These are phyloP conservation scores for Annulohypoxylon moriforme DNA, from an alignment of 495 filamentous ascomycete species.

Conservation along the genomic window DNA sequence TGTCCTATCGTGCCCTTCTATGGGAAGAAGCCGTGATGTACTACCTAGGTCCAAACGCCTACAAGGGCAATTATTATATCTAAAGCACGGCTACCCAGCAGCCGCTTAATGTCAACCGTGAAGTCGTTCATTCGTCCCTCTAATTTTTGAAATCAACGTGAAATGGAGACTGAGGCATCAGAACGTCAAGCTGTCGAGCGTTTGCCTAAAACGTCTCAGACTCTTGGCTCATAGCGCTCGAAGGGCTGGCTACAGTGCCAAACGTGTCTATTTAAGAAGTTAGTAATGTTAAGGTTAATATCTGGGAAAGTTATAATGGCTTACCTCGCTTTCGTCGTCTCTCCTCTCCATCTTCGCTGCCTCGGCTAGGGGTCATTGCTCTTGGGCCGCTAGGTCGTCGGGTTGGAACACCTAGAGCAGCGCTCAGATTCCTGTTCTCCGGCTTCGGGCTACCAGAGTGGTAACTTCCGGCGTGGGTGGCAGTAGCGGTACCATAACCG, in stretches of 20 bases:
- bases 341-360: slow-evolving; percentile 54
- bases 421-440: slow-evolving; percentile 62
- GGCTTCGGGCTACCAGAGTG: slow-evolving; percentile 53
- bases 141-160: slow-evolving; percentile 40
- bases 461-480: slow-evolving; percentile 58
- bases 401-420: slow-evolving; percentile 54
- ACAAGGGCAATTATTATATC: slow-evolving; percentile 41
- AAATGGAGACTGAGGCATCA: slow-evolving; percentile 44
- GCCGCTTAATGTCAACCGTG: slow-evolving; percentile 33
- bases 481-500: slow-evolving; percentile 58
- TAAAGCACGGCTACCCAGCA: slow-evolving; percentile 40
- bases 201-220: slow-evolving; percentile 64
- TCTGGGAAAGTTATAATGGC: slow-evolving; percentile 12
- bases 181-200: slow-evolving; percentile 39
- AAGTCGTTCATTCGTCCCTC: slow-evolving; percentile 33
- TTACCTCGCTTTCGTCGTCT: slow-evolving; percentile 64
- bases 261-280: slow-evolving; percentile 60
- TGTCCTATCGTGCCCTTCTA: slow-evolving; percentile 20
- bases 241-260: slow-evolving; percentile 57
- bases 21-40: slow-evolving; percentile 23
- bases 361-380: slow-evolving; percentile 62
- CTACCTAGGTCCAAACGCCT: slow-evolving; percentile 32
- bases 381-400: slow-evolving; percentile 63
- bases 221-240: slow-evolving; percentile 54
- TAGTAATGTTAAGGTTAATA: slow-evolving; percentile 9